Evolutionary conservation across 306 rosid species (phyloP), one percentile per base, ranked within the genome.

Genomic region (Begonia fuchsioides): DNA sequence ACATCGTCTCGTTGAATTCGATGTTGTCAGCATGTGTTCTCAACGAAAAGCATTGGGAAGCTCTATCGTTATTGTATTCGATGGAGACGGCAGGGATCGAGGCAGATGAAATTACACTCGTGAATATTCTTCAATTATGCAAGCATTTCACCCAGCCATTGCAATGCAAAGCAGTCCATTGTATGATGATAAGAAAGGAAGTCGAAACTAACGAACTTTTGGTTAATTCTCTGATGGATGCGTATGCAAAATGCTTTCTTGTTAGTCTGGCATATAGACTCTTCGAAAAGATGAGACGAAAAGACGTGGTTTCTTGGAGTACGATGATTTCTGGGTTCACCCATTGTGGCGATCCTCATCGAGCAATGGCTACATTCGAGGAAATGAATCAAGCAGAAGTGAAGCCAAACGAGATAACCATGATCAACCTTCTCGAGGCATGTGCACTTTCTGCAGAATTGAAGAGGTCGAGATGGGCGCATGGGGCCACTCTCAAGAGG

Each of bases 271-370:
- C 73, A 11, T 38, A 65, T 56, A 50, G 20, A 13, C 54, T 74
- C 59, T 74, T 74, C 20, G 12, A 63, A 17, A 53, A 65, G 66
- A 55, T 62, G 65, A 61, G 63, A 50, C 56, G 49, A 43, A 70
- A 52, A 47, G 71, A 70, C 8, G 68, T 63, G 16, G 66, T 75
- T 55, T 58, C 66, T 3, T 75, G 81, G 77, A 70, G 81, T 66
- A 70, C 71, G 2, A 75, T 70, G 81, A 70, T 75, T 59, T 48
- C 71, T 17, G 77, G 81, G 54, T 56, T 67, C 55, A 56, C 68
- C 13, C 15, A 54, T 8, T 47, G 41, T 41, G 74, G 77, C 55
- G 38, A 39, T 14, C 76, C 71, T 1, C 61, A 63, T 49, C 53
- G 59, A 40, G 77, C 74, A 15, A 67, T 75, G 40, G 40, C 51